These are phyloP conservation scores for Fraxinus americana DNA, from an alignment of 257 asterid species.

Conservation along the genomic window DNA sequence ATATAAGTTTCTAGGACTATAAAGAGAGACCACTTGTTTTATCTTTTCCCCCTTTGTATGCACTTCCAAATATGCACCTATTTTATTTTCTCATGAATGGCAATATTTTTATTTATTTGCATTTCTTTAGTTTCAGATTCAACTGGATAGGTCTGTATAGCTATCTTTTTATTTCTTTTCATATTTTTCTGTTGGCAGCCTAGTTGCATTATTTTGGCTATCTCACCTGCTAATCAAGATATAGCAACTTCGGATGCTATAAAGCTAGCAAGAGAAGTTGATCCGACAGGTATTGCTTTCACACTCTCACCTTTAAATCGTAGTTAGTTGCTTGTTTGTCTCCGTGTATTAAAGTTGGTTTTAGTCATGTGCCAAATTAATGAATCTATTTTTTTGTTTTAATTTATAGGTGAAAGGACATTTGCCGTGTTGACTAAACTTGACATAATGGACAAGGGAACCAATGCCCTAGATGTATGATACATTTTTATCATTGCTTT, in stretches of 20 bases:
- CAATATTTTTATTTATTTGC: not conserved
- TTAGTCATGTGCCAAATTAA: not conserved
- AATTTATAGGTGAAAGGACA: conserved; percentile 80
- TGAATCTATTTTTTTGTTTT: conserved; percentile 6
- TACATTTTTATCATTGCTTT: conserved; percentile 16
- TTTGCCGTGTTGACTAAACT: conserved; percentile 95
- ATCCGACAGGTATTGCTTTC: conserved; percentile 65
- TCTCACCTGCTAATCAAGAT: conserved; percentile 99
- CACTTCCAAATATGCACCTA: not conserved
- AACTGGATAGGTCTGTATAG: conserved; percentile 1
- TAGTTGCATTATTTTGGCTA: conserved; percentile 92
- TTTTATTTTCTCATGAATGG: conserved; percentile 10
- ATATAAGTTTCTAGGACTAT: not conserved
- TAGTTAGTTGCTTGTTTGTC: conserved; percentile 17
- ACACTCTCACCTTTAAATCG: not conserved
- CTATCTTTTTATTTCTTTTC: not conserved
- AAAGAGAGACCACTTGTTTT: not conserved
- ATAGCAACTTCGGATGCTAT: conserved; percentile 98
- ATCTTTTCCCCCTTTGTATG: not conserved
- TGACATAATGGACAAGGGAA: conserved; percentile 96
- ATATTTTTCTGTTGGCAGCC: conserved; percentile 52
- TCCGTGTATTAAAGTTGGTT: conserved; percentile 16
- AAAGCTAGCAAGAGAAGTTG: conserved; percentile 97
- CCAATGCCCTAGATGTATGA: conserved; percentile 92
- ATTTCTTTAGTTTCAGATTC: conserved; percentile 12